Percentiles rank a stretch among this genome's conserved stretches.
Conservation (phyloP, 495 filamentous ascomycete genomes). For the Penicillium angulare region DNA sequence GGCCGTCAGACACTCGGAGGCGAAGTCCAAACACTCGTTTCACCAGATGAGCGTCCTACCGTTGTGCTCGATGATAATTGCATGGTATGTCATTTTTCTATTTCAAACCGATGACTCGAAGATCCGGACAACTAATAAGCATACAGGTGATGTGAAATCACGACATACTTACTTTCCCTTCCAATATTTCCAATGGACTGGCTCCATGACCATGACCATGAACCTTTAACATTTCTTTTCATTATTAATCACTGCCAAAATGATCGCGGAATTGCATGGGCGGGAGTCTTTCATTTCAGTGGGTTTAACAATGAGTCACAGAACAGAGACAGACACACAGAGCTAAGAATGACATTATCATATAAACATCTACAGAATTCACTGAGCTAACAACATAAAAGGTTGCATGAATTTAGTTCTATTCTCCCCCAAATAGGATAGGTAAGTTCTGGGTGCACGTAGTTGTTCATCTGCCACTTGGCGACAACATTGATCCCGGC, state of each 20-base stretch:
- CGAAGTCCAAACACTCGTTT: conserved; percentile 3
- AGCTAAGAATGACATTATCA: not conserved
- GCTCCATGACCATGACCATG: no score
- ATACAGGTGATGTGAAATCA: conserved; percentile 27
- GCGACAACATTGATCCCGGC: no score
- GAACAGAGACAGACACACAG: not conserved
- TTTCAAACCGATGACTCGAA: not conserved
- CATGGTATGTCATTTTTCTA: conserved; percentile 22
- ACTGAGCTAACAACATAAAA: not conserved
- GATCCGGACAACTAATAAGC: no score
- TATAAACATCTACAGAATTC: not conserved
- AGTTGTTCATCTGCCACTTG: no score
- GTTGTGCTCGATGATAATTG: conserved; percentile 48
- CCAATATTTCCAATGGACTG: no score
- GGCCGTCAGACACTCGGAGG: conserved; percentile 28
- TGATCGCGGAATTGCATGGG: not conserved
- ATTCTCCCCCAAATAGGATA: no score
- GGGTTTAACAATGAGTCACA: not conserved
- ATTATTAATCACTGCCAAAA: not conserved
- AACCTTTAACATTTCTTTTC: no score
- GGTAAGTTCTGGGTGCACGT: no score
- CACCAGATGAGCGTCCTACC: conserved; percentile 19
- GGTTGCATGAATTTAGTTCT: no score
- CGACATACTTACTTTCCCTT: not conserved
- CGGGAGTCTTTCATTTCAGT: not conserved